These are phyloP conservation scores for Fragosphaeria purpurea DNA, from an alignment of 2,329 filamentous ascomycete species.

Conservation along the genomic window DNA sequence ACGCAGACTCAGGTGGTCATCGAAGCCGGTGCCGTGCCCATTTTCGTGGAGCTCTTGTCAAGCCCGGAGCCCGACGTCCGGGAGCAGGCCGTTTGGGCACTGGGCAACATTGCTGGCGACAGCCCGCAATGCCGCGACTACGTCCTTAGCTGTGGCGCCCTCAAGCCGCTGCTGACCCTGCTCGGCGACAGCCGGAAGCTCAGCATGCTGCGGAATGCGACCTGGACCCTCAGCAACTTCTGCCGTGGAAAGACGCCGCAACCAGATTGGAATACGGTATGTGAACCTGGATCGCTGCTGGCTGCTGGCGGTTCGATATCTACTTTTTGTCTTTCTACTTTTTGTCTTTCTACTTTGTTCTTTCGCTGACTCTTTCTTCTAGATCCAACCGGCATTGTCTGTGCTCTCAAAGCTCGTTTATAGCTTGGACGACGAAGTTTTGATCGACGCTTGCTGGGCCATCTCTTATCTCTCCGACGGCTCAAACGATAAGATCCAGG, in stretches of 20 bases:
- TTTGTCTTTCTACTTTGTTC: background rate
- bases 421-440: slow-evolving; percentile 92
- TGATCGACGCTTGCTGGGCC: slow-evolving; percentile 99
- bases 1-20: slow-evolving; percentile 98
- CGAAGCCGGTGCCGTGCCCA: slow-evolving; percentile 93
- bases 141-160: slow-evolving; percentile 80
- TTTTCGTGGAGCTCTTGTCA: slow-evolving; percentile 91
- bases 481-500: slow-evolving; percentile 98
- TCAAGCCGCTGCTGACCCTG: slow-evolving; percentile 79
- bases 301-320: background rate
- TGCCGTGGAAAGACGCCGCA: slow-evolving; percentile 99
- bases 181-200: slow-evolving; percentile 96
- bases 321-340: background rate
- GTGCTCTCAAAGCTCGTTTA: slow-evolving; percentile 97
- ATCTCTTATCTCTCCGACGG: slow-evolving; percentile 98
- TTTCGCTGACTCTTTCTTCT: slow-evolving; percentile 10
- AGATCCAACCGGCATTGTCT: slow-evolving; percentile 91
- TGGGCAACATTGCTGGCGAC: slow-evolving; percentile 98
- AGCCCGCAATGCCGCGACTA: slow-evolving; percentile 97
- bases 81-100: slow-evolving; percentile 96
- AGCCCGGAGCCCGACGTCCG: slow-evolving; percentile 96
- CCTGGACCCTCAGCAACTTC: slow-evolving; percentile 99
- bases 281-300: slow-evolving; percentile 32
- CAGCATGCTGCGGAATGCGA: slow-evolving; percentile 97
- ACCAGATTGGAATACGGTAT: slow-evolving; percentile 91